Conservation (phyloP, 106 monocot species). For the Dioscorea dumetorum region DNA sequence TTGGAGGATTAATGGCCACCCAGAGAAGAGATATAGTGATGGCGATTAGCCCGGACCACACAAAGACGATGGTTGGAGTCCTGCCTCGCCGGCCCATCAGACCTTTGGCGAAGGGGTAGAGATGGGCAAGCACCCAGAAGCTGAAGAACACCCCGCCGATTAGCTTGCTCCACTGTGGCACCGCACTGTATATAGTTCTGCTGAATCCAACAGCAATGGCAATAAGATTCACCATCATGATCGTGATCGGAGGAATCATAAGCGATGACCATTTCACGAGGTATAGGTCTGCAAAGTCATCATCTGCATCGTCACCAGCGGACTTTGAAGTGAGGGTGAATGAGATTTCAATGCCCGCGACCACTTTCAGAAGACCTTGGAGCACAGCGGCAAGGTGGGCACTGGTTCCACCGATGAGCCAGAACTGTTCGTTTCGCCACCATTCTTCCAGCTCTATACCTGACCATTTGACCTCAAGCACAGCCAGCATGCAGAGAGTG, state of each 20-base stretch:
- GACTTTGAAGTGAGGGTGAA: slow-evolving; percentile 66
- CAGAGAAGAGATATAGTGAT: slow-evolving; percentile 86
- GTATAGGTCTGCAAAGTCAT: slow-evolving; percentile 62
- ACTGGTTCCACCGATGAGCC: slow-evolving; percentile 82
- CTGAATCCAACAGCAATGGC: slow-evolving; percentile 77
- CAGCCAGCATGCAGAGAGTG: slow-evolving; percentile 61
- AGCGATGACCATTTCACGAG: slow-evolving; percentile 55
- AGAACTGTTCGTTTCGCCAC: slow-evolving; percentile 85
- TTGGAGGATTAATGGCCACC: slow-evolving; percentile 66
- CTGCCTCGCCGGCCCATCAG: slow-evolving; percentile 82
- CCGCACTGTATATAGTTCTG: slow-evolving; percentile 59
- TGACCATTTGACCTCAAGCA: slow-evolving; percentile 88
- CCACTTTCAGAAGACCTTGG: slow-evolving; percentile 74
- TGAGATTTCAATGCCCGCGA: slow-evolving; percentile 63
- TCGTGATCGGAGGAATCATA: slow-evolving; percentile 73
- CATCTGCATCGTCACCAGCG: slow-evolving; percentile 35
- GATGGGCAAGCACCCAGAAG: slow-evolving; percentile 83
- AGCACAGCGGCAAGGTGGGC: slow-evolving; percentile 81
- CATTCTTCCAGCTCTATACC: slow-evolving; percentile 89
- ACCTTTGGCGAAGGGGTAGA: slow-evolving; percentile 86
- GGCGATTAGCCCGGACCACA: slow-evolving; percentile 79
- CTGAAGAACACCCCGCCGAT: slow-evolving; percentile 90
- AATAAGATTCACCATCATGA: slow-evolving; percentile 86
- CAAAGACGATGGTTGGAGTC: slow-evolving; percentile 74
- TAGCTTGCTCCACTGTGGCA: slow-evolving; percentile 88